These are phyloP conservation scores for Esteya vermicola DNA, from an alignment of 2,329 filamentous ascomycete genomes.

Conservation along the genomic window DNA sequence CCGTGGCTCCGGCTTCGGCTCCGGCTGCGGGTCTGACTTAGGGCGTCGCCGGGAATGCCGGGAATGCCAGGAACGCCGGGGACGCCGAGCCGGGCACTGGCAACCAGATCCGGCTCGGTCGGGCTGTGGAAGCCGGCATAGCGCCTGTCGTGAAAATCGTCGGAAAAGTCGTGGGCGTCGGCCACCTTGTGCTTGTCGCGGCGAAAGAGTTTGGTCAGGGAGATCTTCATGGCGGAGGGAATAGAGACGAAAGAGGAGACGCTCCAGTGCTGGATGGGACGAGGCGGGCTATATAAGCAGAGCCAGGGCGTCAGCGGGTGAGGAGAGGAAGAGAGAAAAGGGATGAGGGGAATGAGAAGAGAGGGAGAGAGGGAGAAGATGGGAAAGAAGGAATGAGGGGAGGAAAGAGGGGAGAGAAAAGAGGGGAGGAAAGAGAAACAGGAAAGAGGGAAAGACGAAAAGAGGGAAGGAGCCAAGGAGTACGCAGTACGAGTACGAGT, in stretches of 20 bases:
- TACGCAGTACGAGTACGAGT: no score
- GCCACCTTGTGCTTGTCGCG: conserved; percentile 18
- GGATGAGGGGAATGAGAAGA: neutral
- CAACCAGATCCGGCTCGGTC: conserved; percentile 2
- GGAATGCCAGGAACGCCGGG: no score
- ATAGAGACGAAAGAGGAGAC: neutral
- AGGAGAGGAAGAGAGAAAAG: neutral
- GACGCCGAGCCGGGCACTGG: no score
- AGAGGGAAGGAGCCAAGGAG: neutral
- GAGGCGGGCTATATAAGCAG: no score
- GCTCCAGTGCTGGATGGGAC: no score
- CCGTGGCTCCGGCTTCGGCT: conserved; percentile 1
- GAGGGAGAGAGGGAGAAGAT: neutral
- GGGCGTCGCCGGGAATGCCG: neutral
- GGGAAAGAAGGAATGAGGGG: neutral
- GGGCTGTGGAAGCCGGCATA: conserved; percentile 13
- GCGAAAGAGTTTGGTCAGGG: conserved; percentile 17
- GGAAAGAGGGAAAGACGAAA: no score
- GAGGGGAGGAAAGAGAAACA: neutral
- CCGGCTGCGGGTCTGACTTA: neutral
- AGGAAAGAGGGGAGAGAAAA: neutral
- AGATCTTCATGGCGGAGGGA: conserved; percentile 1
- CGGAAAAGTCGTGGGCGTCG: conserved; percentile 1
- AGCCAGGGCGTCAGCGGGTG: no score
- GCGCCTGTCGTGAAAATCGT: conserved; percentile 8